Evolutionary conservation across 352 stramenopile genomes (phyloP).

Genomic region (Phytophthora ohioensis): DNA sequence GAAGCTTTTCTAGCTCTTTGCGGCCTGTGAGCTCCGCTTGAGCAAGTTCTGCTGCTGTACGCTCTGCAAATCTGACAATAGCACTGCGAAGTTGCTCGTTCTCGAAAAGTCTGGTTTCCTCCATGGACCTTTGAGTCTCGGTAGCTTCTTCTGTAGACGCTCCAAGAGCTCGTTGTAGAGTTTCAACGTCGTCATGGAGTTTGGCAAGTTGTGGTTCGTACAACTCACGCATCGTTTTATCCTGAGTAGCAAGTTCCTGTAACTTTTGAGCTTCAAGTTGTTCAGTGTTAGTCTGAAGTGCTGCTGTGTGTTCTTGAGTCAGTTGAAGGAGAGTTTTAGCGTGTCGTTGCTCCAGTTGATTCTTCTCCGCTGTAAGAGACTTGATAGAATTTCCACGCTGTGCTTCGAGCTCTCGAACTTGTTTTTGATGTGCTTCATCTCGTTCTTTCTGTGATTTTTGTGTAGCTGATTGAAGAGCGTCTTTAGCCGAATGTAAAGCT

Average conservation of each 20-base stretch:
- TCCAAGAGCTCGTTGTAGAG: conserved; percentile 19
- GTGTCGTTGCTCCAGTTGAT: conserved; percentile 30
- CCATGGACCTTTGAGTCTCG: conserved; percentile 23
- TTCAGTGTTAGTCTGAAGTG: conserved; percentile 18
- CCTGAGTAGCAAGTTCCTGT: conserved; percentile 28
- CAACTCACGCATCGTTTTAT: conserved; percentile 24
- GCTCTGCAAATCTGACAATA: conserved; percentile 21
- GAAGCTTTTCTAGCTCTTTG: conserved; percentile 24
- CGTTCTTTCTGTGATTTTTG: conserved; percentile 55
- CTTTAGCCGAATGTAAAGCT: conserved; percentile 38
- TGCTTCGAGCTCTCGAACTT: conserved; percentile 42
- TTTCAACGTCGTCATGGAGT: conserved; percentile 32
- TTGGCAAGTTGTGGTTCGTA: conserved; percentile 40
- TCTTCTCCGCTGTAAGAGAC: conserved; percentile 32
- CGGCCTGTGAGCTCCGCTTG: conserved; percentile 11
- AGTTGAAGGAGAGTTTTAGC: conserved; percentile 30
- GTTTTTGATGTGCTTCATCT: conserved; percentile 49
- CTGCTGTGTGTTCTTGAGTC: conserved; percentile 23
- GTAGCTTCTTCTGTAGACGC: conserved; percentile 19
- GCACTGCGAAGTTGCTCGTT: conserved; percentile 45
- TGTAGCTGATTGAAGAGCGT: conserved; percentile 35
- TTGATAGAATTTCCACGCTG: conserved; percentile 38
- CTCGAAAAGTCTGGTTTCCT: conserved; percentile 38
- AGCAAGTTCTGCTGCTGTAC: conserved; percentile 10
- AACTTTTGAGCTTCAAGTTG: conserved; percentile 32